phyloP scores from a whole-genome alignment of 2,329 filamentous ascomycete species.

The Talaromyces verruculosus region DNA sequence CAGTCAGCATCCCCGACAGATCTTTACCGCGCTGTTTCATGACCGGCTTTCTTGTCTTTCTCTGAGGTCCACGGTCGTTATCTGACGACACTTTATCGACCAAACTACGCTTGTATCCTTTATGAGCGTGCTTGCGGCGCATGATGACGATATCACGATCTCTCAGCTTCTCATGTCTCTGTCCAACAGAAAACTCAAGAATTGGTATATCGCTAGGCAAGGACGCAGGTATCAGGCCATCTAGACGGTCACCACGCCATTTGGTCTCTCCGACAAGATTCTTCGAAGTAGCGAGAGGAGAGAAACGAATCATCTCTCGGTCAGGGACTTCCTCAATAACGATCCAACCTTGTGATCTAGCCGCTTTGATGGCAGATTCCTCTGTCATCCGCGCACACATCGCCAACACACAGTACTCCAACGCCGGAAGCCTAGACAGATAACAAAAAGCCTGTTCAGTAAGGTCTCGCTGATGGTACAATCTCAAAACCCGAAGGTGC shows the following conservation, averaged over 20 bases:
- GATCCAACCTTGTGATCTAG: constrained; percentile 12
- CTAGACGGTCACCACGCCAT: background rate
- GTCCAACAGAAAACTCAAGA: constrained; percentile 30
- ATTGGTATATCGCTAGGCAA: constrained; percentile 24
- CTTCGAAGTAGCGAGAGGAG: background rate
- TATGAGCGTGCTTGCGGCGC: constrained; percentile 14
- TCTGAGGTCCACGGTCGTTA: background rate
- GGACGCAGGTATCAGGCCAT: background rate
- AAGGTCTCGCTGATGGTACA: constrained; percentile 36
- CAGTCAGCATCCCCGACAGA: constrained; percentile 32
- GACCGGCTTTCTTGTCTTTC: constrained; percentile 24
- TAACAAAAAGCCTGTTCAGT: constrained; percentile 36
- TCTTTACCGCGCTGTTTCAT: constrained; percentile 33
- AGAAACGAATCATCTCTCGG: background rate
- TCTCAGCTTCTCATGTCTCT: constrained; percentile 9
- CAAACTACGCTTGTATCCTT: constrained; percentile 17
- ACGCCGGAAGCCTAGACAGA: constrained; percentile 36
- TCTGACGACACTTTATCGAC: background rate
- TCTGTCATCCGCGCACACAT: constrained; percentile 34
- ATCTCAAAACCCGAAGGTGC: constrained; percentile 39
- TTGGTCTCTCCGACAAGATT: background rate
- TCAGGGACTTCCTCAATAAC: background rate
- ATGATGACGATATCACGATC: constrained; percentile 7
- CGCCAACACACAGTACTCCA: constrained; percentile 38
- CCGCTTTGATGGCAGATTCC: constrained; percentile 22